A percentile compares a stretch with the other conserved stretches of the same genome.
Conservation (phyloP, 1,139 yeast species). For the Nakaseomyces bracarensis region DNA sequence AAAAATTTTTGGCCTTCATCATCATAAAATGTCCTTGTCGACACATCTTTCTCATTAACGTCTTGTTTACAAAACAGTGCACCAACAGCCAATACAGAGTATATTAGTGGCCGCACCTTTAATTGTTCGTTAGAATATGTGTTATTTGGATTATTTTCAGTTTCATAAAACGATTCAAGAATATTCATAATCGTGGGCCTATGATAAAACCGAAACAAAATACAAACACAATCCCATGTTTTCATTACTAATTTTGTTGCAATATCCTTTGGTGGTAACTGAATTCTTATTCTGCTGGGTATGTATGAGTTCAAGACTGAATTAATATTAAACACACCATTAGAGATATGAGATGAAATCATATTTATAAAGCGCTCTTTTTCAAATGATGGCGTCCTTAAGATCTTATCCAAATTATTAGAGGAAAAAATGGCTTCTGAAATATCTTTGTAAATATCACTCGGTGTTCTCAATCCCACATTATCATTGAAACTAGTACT, state of each 20-base stretch:
- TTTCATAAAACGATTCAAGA: slow-evolving; percentile 49
- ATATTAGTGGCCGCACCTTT: slow-evolving; percentile 68
- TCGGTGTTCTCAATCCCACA: no score
- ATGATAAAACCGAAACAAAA: slow-evolving; percentile 75
- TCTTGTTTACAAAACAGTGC: slow-evolving; percentile 51
- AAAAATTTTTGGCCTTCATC: slow-evolving; percentile 81
- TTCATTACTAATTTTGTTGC: slow-evolving; percentile 65
- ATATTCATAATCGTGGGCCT: slow-evolving; percentile 65
- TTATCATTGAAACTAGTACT: not conserved
- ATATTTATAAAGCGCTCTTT: slow-evolving; percentile 10
- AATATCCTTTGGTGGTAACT: slow-evolving; percentile 60
- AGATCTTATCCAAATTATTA: not conserved
- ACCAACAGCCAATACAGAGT: slow-evolving; percentile 65
- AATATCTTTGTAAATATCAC: slow-evolving; percentile 10
- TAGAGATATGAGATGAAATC: slow-evolving; percentile 8
- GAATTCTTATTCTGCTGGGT: slow-evolving; percentile 6
- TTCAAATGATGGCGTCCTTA: slow-evolving; percentile 7
- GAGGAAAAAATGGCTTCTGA: slow-evolving; percentile 10
- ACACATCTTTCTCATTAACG: slow-evolving; percentile 36
- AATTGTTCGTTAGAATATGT: slow-evolving; percentile 68
- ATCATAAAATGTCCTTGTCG: slow-evolving; percentile 40
- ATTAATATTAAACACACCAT: slow-evolving; percentile 8
- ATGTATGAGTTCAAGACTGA: slow-evolving; percentile 1
- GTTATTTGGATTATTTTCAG: slow-evolving; percentile 44
- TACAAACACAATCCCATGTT: slow-evolving; percentile 84